Base-by-base conservation (phyloP, 2,329 filamentous ascomycete species). In the Elsinoe necatrix region DNA sequence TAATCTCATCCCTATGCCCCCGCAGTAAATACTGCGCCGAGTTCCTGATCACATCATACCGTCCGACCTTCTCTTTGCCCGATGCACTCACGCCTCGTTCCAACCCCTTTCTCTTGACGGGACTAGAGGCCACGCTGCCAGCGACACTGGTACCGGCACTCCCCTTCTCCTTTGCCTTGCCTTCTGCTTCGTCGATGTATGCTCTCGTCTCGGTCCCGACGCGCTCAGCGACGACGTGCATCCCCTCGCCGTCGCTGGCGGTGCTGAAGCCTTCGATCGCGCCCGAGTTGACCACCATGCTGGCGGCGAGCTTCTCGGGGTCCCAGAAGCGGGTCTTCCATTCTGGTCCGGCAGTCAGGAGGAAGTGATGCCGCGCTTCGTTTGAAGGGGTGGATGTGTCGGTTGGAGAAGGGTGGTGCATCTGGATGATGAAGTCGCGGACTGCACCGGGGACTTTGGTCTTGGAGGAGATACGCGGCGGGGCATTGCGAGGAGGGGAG, bases 291-390 rank as follows among this genome's bases (percentile, higher is more conserved):
- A 95, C 85, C 12, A 96, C 80, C 57, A 80, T 77, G 39, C 89
- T 95, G 58, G 83, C 81, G 66, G 95, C 89, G 8, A 89, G 79
- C 8, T 84, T 84, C 8, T 82, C 78, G 12, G 93, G 78, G 67
- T 98, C 92, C 93, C 93, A 98, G 72, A 95, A 97, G 8, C 93
- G 83, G 16, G 98, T 80, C 70, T 88, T 93, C 72, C 87, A 89
- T 70, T 97, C 93, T 9, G 87, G 87, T 0, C 92, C 92, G 16
- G 86, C 91, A 0, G 89, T 93, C 35, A 98, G 75, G 47, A 96
- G 81, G 68, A 93, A 96, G 0, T 88, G 85, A 64, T 89, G 84
- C 57, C 86, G 85, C 3, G 86, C 65, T 18, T 91, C 87, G 42
- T 3, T 47, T 21, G 54, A 41, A 11, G 54, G 23, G 18, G 23